Evolutionary conservation across 352 stramenopile species (phyloP).

Genomic region (Globisporangium echinulatum): DNA sequence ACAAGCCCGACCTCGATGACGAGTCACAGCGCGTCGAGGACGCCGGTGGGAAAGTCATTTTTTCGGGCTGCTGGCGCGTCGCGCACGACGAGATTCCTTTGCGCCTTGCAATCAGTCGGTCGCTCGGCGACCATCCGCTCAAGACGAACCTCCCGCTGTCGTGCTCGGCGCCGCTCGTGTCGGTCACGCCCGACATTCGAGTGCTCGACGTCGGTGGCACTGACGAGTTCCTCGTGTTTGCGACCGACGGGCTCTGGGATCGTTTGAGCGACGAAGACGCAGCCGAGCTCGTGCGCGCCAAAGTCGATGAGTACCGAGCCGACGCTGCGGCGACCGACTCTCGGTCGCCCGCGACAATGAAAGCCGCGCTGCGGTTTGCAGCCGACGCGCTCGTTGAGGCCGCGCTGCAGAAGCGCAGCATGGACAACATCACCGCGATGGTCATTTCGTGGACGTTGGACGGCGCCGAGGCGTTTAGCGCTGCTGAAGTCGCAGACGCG

Average conservation of each 20-base stretch:
- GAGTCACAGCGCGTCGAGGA: conserved; percentile 56
- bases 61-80: conserved; percentile 80
- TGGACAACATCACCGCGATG: conserved; percentile 83
- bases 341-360: conserved; percentile 8
- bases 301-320: conserved; percentile 35
- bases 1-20: conserved; percentile 65
- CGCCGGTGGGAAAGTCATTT: conserved; percentile 72
- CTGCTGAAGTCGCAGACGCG: conserved; percentile 13
- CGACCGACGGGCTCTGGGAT: conserved; percentile 76
- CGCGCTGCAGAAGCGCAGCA: conserved; percentile 58
- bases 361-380: conserved; percentile 49
- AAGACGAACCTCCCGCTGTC: conserved; percentile 58
- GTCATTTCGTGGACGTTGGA: conserved; percentile 49
- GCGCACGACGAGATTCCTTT: conserved; percentile 65
- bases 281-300: conserved; percentile 43
- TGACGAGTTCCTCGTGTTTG: conserved; percentile 64
- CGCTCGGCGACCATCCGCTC: conserved; percentile 71
- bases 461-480: conserved; percentile 11
- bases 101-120: conserved; percentile 69
- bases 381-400: conserved; percentile 62
- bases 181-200: conserved; percentile 61
- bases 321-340: conserved; percentile 11
- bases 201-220: conserved; percentile 50
- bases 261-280: conserved; percentile 65
- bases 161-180: conserved; percentile 60